Base-by-base conservation (phyloP, 2,329 filamentous ascomycete species). In the Penicillium digitatum region DNA sequence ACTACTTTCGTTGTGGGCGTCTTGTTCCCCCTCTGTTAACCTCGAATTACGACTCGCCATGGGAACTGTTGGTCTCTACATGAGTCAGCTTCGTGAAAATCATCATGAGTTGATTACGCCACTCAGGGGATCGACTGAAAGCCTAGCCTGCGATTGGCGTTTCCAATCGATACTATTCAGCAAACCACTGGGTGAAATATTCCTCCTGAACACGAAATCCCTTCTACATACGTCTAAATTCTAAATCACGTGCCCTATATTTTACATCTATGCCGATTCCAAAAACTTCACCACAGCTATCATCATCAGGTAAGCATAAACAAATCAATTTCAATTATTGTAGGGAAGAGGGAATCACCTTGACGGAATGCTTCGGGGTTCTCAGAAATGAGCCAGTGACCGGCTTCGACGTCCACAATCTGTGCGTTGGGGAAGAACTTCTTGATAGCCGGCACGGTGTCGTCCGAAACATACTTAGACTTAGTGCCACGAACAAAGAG, bases 401-500 rank as follows among this genome's bases (percentile, higher is more conserved):
- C 75, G 26, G 71, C 73, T 46, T 76, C 74, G 8, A 74, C 68
- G 52, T 76, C 72, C 5, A 69, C 67, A 31, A 76, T 65, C 52
- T 73, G 60, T 9, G 74, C 72, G 31, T 68, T 66, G 1, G 75
- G 75, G 51, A 77, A 77, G 58, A 76, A 77, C 32, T 61, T 66
- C 50, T 72, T 76, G 40, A 76, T 74, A 0, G 68, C 65, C 0
- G 74, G 73, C 46, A 76, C 52, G 1, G 66, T 66, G n/a, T 74
- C 69, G 44, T 76, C 72, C 14, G 67, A 65, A 9, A 77, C 72
- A 61, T 77, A 77, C 27, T 58, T 64, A 35, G 73, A 76, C 49
- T 65, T 72, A 1, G 73, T 75, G 5, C 74, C 75, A 12, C 75
- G 63, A 7, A 97, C 81, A 62, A 97, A 90, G 22, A 97, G 78